Conservation (phyloP, 1,139 yeast genomes). For the Saccharomyces hybrid region DNA sequence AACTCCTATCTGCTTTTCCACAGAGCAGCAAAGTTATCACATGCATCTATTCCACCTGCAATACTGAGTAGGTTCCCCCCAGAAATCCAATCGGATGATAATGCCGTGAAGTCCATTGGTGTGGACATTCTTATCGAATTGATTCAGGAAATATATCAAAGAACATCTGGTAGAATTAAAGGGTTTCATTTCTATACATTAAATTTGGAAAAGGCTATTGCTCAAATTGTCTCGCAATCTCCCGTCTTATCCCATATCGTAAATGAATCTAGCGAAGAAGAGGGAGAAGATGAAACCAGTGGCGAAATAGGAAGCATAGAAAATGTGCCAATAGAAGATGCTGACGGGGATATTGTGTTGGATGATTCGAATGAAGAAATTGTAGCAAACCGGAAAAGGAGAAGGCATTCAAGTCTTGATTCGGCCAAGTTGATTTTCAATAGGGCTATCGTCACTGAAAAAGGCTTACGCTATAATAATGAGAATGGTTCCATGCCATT, state of each 20-base stretch:
- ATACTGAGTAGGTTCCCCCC: constrained; percentile 47
- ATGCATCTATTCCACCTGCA: constrained; percentile 69
- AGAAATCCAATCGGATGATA: constrained; percentile 69
- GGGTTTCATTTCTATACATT: constrained; percentile 90
- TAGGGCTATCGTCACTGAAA: constrained; percentile 14
- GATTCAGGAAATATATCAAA: constrained; percentile 46
- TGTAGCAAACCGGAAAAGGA: constrained; percentile 20
- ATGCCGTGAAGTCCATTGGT: constrained; percentile 76
- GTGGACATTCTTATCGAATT: constrained; percentile 64
- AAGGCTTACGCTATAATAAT: constrained; percentile 2
- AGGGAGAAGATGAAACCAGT: constrained; percentile 28
- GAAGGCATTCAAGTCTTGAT: constrained; percentile 27
- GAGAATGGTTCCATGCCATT: constrained; percentile 29
- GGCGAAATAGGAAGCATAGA: constrained; percentile 32
- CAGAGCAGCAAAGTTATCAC: constrained; percentile 84
- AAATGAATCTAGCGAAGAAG: constrained; percentile 29
- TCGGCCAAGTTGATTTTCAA: constrained; percentile 19
- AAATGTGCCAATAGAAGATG: constrained; percentile 22
- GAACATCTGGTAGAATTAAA: constrained; percentile 49
- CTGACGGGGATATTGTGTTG: constrained; percentile 21
- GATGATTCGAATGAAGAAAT: constrained; percentile 15
- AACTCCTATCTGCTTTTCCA: constrained; percentile 80
- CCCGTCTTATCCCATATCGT: constrained; percentile 38
- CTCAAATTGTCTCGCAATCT: constrained; percentile 67
- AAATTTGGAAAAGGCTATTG: constrained; percentile 85